These are phyloP conservation scores for Nasturtium officinale DNA, from an alignment of 345 rosid species.

Conservation along the genomic window DNA sequence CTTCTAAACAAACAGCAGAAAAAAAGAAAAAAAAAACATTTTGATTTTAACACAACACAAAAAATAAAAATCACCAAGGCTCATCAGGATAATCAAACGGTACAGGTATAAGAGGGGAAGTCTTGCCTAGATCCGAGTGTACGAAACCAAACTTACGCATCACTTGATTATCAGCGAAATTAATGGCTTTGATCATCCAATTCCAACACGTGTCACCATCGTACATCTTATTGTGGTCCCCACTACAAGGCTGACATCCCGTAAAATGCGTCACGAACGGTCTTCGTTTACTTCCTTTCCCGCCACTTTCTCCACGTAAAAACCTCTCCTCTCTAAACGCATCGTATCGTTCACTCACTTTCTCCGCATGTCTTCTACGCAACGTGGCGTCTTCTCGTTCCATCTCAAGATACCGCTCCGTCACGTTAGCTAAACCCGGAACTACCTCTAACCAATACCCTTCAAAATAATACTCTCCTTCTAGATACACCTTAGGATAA, in stretches of 20 bases:
- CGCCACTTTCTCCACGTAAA: slow-evolving; percentile 54
- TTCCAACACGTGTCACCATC: slow-evolving; percentile 75
- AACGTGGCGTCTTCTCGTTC: slow-evolving; percentile 51
- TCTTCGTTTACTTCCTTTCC: slow-evolving; percentile 65
- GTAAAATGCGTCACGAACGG: slow-evolving; percentile 91
- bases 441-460: slow-evolving; percentile 76
- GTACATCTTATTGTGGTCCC: slow-evolving; percentile 78
- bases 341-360: slow-evolving; percentile 74
- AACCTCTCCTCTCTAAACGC: slow-evolving; percentile 60
- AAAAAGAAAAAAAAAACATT: neutral
- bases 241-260: slow-evolving; percentile 96
- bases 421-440: slow-evolving; percentile 57
- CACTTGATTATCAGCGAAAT: slow-evolving; percentile 96
- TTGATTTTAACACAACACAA: neutral
- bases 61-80: slow-evolving; percentile 54
- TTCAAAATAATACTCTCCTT: slow-evolving; percentile 69
- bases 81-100: slow-evolving; percentile 86
- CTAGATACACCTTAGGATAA: slow-evolving; percentile 67
- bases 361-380: slow-evolving; percentile 86
- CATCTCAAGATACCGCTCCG: slow-evolving; percentile 55
- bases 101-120: slow-evolving; percentile 54
- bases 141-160: slow-evolving; percentile 76
- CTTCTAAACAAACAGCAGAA: neutral
- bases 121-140: slow-evolving; percentile 66
- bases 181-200: slow-evolving; percentile 80